Base-by-base conservation (phyloP, 2,329 filamentous ascomycete genomes). In the Exutisphaerella laricina region DNA sequence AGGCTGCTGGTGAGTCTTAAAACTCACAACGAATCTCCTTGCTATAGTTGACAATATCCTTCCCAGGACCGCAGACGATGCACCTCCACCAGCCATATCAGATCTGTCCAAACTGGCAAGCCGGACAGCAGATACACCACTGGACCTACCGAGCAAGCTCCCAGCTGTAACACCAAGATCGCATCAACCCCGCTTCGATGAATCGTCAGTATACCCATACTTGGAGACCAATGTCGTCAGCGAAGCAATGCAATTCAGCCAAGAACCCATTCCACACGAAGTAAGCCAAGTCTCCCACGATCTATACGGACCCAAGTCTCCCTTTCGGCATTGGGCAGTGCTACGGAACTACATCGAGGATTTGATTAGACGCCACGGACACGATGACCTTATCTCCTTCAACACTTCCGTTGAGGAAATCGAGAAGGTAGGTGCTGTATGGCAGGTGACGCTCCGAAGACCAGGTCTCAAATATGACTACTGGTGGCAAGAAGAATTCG, bases 191-290 rank as follows among this genome's bases (percentile, higher is more conserved):
- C 72, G 77, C 2, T 79, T 74, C 53, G 62, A 68, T 9, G 77
- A 81, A 46, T 77, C 78, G 0, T 75, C 75, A 0, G 69, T 82
- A 13, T 83, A 83, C 50, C 75, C 77, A 0, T 73, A 75, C 14
- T 63, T 84, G n/a, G 77, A 84, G 56, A 84, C 79, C 2, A 84
- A 84, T 49, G 74, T 84, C 31, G 72, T 77, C 48, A 66, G 68
- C 4, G 55, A 71, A 2, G 67, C 77, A 0, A 84, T 84, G 81
- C 68, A 72, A 12, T 84, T 77, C 58, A 74, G 70, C 0, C 69
- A 77, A 46, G 77, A 80, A 41, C 65, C 69, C 0, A 76, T 81
- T 10, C 71, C 77, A 0, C 57, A 59, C 0, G 59, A 67, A 31
- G 58, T 64, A 18, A 69, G 67, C 10, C 53, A 69, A 31, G 59